phyloP scores from a whole-genome alignment of 495 filamentous ascomycete genomes.

The Hypoxylon rickii region DNA sequence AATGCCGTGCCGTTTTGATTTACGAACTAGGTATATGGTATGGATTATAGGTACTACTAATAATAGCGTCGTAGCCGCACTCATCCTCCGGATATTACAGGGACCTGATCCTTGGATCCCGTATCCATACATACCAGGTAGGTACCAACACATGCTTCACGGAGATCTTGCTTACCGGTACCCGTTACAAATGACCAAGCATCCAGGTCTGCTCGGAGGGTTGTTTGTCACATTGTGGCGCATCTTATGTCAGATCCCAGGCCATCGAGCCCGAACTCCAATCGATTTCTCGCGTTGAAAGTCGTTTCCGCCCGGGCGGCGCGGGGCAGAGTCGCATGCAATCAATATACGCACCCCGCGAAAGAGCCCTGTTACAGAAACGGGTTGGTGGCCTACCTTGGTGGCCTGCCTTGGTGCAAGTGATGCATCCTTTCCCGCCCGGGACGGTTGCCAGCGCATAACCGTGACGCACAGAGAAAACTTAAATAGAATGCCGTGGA shows the following conservation, averaged over 20 bases:
- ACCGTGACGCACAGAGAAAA: constrained; percentile 3
- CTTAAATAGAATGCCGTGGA: neutral
- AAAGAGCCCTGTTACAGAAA: too few species aligned
- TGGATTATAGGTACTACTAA: too few species aligned
- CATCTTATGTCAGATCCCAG: constrained; percentile 35
- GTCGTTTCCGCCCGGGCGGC: constrained; percentile 31
- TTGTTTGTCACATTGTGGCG: constrained; percentile 18
- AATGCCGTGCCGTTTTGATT: too few species aligned
- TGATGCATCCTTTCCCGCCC: constrained; percentile 15
- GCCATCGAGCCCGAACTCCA: constrained; percentile 24
- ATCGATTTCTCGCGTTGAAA: constrained; percentile 14
- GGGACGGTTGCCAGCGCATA: constrained; percentile 14
- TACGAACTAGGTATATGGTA: too few species aligned
- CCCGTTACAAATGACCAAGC: too few species aligned
- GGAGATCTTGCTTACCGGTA: too few species aligned
- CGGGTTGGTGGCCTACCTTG: too few species aligned
- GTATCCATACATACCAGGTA: too few species aligned
- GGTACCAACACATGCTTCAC: too few species aligned
- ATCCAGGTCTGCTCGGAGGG: neutral
- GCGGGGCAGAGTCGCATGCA: constrained; percentile 12
- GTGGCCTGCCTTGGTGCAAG: neutral
- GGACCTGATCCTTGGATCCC: too few species aligned
- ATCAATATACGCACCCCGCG: constrained; percentile 28
- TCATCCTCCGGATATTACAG: too few species aligned
- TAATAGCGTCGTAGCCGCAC: too few species aligned